Conservation (phyloP, 148 eudicot species). For the Simmondsia chinensis region DNA sequence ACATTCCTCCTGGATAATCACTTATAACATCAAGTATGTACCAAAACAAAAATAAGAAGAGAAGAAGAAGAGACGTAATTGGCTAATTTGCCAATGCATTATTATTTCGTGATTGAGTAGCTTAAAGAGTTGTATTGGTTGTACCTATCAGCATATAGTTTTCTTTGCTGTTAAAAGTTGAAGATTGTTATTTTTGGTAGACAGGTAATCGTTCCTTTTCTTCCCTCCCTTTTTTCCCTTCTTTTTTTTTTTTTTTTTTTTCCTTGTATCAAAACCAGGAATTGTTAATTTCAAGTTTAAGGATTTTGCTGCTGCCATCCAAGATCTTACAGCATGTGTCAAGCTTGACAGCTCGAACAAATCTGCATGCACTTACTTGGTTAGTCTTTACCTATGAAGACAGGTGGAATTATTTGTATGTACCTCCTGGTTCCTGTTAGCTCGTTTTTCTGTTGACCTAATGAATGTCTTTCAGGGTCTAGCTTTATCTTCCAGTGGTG, state of each 20-base stretch:
- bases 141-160: no score
- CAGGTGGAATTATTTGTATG: background rate
- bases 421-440: background rate
- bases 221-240: background rate
- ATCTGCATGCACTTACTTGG: conserved; percentile 92
- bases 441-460: background rate
- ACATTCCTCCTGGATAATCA: no score
- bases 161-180: no score
- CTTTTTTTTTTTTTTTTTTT: conserved; percentile 6
- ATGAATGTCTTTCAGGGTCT: conserved; percentile 45
- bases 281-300: conserved; percentile 91
- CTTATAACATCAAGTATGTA: no score
- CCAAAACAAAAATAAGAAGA: no score
- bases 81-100: no score
- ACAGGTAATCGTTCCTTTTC: conserved; percentile 1
- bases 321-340: conserved; percentile 81
- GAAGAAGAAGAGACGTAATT: no score
- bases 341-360: conserved; percentile 61
- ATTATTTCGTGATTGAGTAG: no score
- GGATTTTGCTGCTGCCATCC: conserved; percentile 78
- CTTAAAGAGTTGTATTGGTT: no score
- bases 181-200: no score
- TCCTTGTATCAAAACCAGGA: no score
- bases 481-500: conserved; percentile 78
- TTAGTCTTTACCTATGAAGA: conserved; percentile 19